A percentile compares a stretch with the other conserved stretches of the same genome.
phyloP scores from a whole-genome alignment of 1,139 yeast species.

The Debaryomyces fabryi region DNA sequence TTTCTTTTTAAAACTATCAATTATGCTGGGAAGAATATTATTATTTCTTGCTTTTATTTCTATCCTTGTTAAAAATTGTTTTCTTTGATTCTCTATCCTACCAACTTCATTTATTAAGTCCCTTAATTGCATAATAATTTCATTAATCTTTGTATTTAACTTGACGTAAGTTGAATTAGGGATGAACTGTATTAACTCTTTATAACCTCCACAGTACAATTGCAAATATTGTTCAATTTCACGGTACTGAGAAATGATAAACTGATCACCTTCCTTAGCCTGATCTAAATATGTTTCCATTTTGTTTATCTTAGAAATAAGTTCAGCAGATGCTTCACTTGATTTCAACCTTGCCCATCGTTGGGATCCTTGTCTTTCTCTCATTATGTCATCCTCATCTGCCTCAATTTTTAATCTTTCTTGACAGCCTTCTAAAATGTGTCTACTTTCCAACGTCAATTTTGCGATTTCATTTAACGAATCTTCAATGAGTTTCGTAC shows the following conservation, averaged over 20 bases:
- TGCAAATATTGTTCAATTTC: conserved; percentile 47
- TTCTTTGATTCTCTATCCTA: conserved; percentile 35
- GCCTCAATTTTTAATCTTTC: conserved; percentile 53
- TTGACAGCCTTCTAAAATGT: conserved; percentile 45
- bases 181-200: conserved; percentile 44
- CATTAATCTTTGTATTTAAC: conserved; percentile 43
- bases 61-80: conserved; percentile 41
- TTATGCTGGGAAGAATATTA: conserved; percentile 54
- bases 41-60: conserved; percentile 50
- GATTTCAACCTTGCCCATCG: conserved; percentile 54
- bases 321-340: conserved; percentile 36
- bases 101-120: conserved; percentile 32
- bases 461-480: conserved; percentile 49
- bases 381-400: conserved; percentile 56
- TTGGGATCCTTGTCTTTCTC: conserved; percentile 48
- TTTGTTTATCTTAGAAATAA: conserved; percentile 42
- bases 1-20: conserved; percentile 41
- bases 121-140: conserved; percentile 45
- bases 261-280: conserved; percentile 65
- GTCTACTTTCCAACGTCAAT: conserved; percentile 43
- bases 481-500: conserved; percentile 43
- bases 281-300: conserved; percentile 54
- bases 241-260: conserved; percentile 46
- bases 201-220: conserved; percentile 47
- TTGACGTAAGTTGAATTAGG: conserved; percentile 52